Percentiles rank a stretch among this genome's conserved stretches.
Evolutionary conservation across 2,329 filamentous ascomycete species (phyloP).

Genomic region (Lecanosticta acicola): DNA sequence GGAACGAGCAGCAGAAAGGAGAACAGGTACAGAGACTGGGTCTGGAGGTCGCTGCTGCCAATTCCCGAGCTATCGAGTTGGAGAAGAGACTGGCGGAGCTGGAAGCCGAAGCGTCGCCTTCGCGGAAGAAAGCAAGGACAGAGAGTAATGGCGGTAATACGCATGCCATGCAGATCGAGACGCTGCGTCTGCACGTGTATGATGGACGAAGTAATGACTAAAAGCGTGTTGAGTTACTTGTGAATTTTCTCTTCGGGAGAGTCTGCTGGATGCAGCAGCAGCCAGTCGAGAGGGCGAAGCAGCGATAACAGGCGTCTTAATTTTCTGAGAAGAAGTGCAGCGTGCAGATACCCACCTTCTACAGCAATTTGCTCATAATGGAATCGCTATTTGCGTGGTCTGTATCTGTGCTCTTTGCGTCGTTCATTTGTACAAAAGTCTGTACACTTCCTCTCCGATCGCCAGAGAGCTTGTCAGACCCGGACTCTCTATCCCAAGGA

Average conservation of each 20-base stretch:
- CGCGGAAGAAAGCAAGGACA: conserved; percentile 18
- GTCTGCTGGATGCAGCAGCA: not conserved
- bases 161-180: conserved; percentile 4
- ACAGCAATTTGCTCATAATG: not conserved
- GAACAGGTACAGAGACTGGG: conserved; percentile 54
- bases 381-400: not conserved
- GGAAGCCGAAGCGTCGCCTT: conserved; percentile 15
- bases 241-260: not conserved
- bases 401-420: not conserved
- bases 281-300: too few species aligned
- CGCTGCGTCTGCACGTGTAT: conserved; percentile 5
- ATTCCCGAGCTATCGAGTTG: conserved; percentile 15
- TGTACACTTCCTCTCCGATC: conserved; percentile 71
- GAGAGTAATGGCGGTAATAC: conserved; percentile 7
- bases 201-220: conserved; percentile 10
- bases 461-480: conserved; percentile 82
- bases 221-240: conserved; percentile 6
- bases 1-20: conserved; percentile 62
- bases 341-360: not conserved
- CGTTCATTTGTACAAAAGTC: conserved; percentile 43
- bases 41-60: conserved; percentile 52
- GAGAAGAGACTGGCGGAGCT: conserved; percentile 17
- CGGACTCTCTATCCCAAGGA: conserved; percentile 89
- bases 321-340: not conserved
- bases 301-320: too few species aligned